These are phyloP conservation scores for Melocanna baccifera DNA, from an alignment of 176 grass and related monocot species.

Conservation along the genomic window DNA sequence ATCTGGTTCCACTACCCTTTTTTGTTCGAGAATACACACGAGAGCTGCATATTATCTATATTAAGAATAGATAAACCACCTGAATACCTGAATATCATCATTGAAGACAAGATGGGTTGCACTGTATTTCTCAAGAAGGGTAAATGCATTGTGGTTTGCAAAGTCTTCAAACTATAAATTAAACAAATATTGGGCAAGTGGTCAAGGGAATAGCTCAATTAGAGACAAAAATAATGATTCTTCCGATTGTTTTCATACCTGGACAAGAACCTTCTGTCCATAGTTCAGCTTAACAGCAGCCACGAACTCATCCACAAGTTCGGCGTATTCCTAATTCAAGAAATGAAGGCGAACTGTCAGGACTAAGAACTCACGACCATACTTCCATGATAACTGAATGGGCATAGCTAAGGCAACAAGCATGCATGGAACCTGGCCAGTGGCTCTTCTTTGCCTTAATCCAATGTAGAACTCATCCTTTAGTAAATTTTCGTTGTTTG, in stretches of 20 bases:
- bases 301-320: slow-evolving; percentile 87
- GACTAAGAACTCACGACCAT: background rate
- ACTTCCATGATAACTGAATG: slow-evolving; percentile 3
- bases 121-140: slow-evolving; percentile 79
- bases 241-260: slow-evolving; percentile 40
- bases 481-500: slow-evolving; percentile 80
- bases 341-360: background rate
- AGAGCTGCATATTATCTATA: too few relatives aligned
- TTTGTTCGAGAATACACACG: too few relatives aligned
- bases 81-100: slow-evolving; percentile 99
- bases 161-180: slow-evolving; percentile 81
- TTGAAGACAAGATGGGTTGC: slow-evolving; percentile 88
- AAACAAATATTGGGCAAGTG: background rate
- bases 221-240: background rate
- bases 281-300: slow-evolving; percentile 82
- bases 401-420: background rate
- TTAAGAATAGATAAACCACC: too few relatives aligned
- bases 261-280: slow-evolving; percentile 86
- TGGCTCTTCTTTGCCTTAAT: slow-evolving; percentile 66
- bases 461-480: slow-evolving; percentile 96
- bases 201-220: background rate
- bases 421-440: slow-evolving; percentile 63
- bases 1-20: too few relatives aligned
- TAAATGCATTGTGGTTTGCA: slow-evolving; percentile 90
- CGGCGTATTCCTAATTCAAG: slow-evolving; percentile 62